phyloP scores from a whole-genome alignment of 1,284 basidiomycete species.

The Austroboletus niveus region DNA sequence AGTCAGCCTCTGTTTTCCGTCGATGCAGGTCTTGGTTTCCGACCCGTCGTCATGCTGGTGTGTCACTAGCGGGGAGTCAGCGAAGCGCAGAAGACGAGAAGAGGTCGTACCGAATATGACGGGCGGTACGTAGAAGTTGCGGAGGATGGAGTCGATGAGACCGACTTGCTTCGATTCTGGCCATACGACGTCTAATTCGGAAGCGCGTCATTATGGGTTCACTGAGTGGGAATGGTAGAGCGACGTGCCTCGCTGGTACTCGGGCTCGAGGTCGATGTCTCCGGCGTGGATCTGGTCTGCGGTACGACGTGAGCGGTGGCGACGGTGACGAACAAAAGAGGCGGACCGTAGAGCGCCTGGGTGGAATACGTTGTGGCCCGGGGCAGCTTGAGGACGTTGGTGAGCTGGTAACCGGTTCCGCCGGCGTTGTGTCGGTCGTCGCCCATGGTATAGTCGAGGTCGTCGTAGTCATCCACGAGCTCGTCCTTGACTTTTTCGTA shows the following conservation, averaged over 20 bases:
- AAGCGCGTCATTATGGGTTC: background rate
- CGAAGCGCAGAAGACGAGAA: too few relatives aligned
- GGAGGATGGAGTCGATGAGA: conserved; percentile 69
- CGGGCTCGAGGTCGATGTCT: conserved; percentile 67
- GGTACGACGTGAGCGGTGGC: background rate
- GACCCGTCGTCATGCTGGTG: conserved; percentile 53
- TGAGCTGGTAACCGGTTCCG: conserved; percentile 45
- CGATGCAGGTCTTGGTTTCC: conserved; percentile 66
- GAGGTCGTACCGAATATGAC: conserved; percentile 60
- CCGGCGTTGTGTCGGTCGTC: conserved; percentile 13
- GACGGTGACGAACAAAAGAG: background rate
- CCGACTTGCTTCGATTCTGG: conserved; percentile 63
- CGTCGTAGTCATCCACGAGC: conserved; percentile 4
- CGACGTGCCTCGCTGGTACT: conserved; percentile 68
- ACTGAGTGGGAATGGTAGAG: background rate
- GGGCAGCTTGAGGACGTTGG: conserved; percentile 55
- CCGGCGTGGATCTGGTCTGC: conserved; percentile 58
- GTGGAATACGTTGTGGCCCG: conserved; percentile 68
- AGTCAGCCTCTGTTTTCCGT: conserved; percentile 77
- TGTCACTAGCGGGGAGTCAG: conserved; percentile 17
- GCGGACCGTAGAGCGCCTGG: conserved; percentile 58
- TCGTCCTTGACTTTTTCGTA: conserved; percentile 25
- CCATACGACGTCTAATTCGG: conserved; percentile 64
- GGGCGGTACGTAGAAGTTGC: conserved; percentile 73
- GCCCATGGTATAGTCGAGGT: conserved; percentile 3